A percentile compares a stretch with the other conserved stretches of the same genome.
phyloP scores from a whole-genome alignment of 1,284 basidiomycete genomes.

The Sporisorium graminicola region DNA sequence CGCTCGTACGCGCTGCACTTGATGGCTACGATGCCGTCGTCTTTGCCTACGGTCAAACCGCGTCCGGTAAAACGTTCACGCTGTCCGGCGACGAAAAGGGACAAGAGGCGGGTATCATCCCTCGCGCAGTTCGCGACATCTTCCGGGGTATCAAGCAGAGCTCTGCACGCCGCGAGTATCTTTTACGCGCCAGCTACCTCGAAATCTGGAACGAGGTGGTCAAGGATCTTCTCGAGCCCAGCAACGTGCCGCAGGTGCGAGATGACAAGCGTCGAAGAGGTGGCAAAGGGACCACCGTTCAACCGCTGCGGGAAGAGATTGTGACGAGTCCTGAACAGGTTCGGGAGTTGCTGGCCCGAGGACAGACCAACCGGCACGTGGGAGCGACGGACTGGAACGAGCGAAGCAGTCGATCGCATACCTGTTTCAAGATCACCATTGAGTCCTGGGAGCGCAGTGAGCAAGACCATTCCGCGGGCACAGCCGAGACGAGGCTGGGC shows the following conservation, averaged over 20 bases:
- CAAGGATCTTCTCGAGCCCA: conserved; percentile 84
- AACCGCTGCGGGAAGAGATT: conserved; percentile 87
- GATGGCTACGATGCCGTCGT: conserved; percentile 66
- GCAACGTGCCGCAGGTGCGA: conserved; percentile 71
- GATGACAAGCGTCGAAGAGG: conserved; percentile 52
- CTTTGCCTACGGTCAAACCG: conserved; percentile 70
- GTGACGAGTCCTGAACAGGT: conserved; percentile 90
- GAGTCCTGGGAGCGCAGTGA: conserved; percentile 54
- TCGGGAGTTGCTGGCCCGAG: conserved; percentile 83
- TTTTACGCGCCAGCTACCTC: conserved; percentile 84
- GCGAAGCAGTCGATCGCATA: conserved; percentile 89
- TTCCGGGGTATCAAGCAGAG: conserved; percentile 71
- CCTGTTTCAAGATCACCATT: conserved; percentile 74
- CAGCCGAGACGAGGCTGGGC: conserved; percentile 13
- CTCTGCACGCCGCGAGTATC: conserved; percentile 78
- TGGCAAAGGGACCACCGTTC: conserved; percentile 72
- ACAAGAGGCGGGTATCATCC: conserved; percentile 72
- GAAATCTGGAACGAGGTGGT: conserved; percentile 98
- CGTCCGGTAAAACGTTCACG: conserved; percentile 66
- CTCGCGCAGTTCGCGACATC: conserved; percentile 59
- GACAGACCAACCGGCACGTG: conserved; percentile 88
- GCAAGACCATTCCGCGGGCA: not conserved
- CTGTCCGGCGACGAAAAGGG: conserved; percentile 56
- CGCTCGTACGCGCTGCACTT: conserved; percentile 76
- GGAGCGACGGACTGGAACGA: conserved; percentile 98